Percentiles rank a stretch among this genome's conserved stretches.
Evolutionary conservation across 805 yeast species (phyloP).

Genomic region (Kazachstania martiniae): DNA sequence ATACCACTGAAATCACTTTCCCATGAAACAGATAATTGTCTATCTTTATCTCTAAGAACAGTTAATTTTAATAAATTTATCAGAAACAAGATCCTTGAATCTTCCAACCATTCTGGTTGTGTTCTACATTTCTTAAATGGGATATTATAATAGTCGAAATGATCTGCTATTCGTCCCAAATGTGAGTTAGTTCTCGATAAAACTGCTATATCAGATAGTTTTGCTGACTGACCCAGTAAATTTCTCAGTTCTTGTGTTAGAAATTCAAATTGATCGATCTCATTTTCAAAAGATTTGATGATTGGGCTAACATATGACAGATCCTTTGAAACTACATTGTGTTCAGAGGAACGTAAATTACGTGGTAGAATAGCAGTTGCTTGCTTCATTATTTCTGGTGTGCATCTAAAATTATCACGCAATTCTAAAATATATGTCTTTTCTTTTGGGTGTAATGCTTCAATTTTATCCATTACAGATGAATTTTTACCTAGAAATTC

Average conservation of each 20-base stretch:
- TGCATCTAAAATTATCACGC: constrained; percentile 47
- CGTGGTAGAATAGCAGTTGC: constrained; percentile 2
- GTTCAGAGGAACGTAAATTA: background rate
- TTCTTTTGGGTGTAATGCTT: constrained; percentile 6
- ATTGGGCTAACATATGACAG: constrained; percentile 11
- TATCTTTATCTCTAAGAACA: constrained; percentile 7
- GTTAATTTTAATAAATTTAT: constrained; percentile 39
- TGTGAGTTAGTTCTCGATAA: constrained; percentile 44
- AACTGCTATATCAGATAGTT: constrained; percentile 37
- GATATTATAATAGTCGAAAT: constrained; percentile 34
- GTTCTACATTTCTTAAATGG: constrained; percentile 34
- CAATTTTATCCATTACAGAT: constrained; percentile 21
- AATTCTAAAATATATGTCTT: constrained; percentile 24
- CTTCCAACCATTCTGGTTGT: constrained; percentile 41
- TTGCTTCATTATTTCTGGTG: constrained; percentile 41
- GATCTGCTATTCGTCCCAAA: constrained; percentile 30
- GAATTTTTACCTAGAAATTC: constrained; percentile 49
- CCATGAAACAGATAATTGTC: background rate
- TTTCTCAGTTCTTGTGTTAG: constrained; percentile 15
- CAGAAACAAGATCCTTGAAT: constrained; percentile 29
- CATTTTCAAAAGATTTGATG: constrained; percentile 6
- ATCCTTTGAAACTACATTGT: constrained; percentile 10
- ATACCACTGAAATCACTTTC: constrained; percentile 22
- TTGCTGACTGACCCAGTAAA: constrained; percentile 15
- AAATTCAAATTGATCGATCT: constrained; percentile 15